Conservation (phyloP, 2,329 filamentous ascomycete genomes). For the Lachnellula cervina region DNA sequence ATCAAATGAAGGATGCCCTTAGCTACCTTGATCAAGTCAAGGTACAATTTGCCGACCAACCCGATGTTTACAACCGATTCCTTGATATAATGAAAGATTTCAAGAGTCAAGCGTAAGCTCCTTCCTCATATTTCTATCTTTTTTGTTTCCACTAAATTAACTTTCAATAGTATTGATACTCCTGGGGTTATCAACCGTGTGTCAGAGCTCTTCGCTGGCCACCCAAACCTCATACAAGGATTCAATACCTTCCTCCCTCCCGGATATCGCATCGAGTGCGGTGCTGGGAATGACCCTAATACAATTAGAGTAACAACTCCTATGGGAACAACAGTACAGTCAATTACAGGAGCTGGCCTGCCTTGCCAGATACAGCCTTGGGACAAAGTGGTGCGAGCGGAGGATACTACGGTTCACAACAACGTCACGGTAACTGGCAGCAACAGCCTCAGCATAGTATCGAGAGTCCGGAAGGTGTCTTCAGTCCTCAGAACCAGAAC, state of each 20-base stretch:
- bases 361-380: constrained; percentile 33
- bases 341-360: constrained; percentile 56
- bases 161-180: constrained; percentile 70
- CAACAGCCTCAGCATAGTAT: constrained; percentile 51
- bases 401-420: constrained; percentile 38
- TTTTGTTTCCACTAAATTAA: constrained; percentile 25
- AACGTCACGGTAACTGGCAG: constrained; percentile 47
- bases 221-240: constrained; percentile 91
- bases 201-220: constrained; percentile 90
- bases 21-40: constrained; percentile 98
- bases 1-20: constrained; percentile 60
- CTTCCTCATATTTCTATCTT: background rate
- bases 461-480: constrained; percentile 59
- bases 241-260: constrained; percentile 98
- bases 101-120: constrained; percentile 83
- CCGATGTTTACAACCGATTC: constrained; percentile 95
- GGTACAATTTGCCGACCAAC: constrained; percentile 93
- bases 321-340: constrained; percentile 92
- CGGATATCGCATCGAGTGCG: constrained; percentile 94
- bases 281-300: constrained; percentile 88
- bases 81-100: constrained; percentile 99
- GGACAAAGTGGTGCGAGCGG: constrained; percentile 18
- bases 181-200: constrained; percentile 96
- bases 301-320: constrained; percentile 95
- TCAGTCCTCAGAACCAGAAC: constrained; percentile 52